Percentiles rank a stretch among this genome's conserved stretches.
These are phyloP conservation scores for Entomortierella chlamydospora DNA, from an alignment of 192 early-diverging fungal genomes.

Conservation along the genomic window DNA sequence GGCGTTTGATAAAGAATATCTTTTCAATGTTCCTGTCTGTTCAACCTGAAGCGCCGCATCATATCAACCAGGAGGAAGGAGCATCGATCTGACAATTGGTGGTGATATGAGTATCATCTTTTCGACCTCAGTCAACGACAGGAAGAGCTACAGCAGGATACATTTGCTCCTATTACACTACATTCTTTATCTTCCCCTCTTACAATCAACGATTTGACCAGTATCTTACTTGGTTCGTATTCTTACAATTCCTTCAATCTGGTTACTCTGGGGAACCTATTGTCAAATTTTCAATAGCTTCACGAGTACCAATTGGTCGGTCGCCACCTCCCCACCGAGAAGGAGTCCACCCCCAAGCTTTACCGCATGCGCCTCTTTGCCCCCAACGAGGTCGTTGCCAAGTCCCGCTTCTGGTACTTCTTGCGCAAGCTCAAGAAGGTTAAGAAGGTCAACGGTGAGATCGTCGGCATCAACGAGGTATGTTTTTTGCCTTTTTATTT, in stretches of 20 bases:
- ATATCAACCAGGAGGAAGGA: too few relatives aligned
- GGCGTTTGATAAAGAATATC: too few relatives aligned
- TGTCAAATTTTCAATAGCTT: slow-evolving; percentile 52
- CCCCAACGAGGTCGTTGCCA: slow-evolving; percentile 98
- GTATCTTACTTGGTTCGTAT: slow-evolving; percentile 58
- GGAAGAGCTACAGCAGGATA: too few relatives aligned
- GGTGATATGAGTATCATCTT: too few relatives aligned
- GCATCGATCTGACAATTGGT: too few relatives aligned
- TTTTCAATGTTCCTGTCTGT: too few relatives aligned
- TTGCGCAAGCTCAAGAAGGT: slow-evolving; percentile 98
- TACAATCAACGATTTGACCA: slow-evolving; percentile 50
- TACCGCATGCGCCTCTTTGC: slow-evolving; percentile 80
- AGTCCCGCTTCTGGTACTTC: slow-evolving; percentile 99
- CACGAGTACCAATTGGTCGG: slow-evolving; percentile 87
- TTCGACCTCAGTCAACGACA: too few relatives aligned
- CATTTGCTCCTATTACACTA: too few relatives aligned
- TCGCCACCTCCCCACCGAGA: slow-evolving; percentile 92
- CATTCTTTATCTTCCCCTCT: too few relatives aligned
- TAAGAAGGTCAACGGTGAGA: slow-evolving; percentile 99
- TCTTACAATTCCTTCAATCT: slow-evolving; percentile 26
- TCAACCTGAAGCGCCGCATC: too few relatives aligned
- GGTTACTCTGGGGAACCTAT: slow-evolving; percentile 33
- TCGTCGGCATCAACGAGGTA: slow-evolving; percentile 97
- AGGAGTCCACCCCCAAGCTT: slow-evolving; percentile 92
- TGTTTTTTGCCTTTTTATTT: background rate